Base-by-base conservation (phyloP, 2,329 filamentous ascomycete genomes). In the Hypocrella siamensis region DNA sequence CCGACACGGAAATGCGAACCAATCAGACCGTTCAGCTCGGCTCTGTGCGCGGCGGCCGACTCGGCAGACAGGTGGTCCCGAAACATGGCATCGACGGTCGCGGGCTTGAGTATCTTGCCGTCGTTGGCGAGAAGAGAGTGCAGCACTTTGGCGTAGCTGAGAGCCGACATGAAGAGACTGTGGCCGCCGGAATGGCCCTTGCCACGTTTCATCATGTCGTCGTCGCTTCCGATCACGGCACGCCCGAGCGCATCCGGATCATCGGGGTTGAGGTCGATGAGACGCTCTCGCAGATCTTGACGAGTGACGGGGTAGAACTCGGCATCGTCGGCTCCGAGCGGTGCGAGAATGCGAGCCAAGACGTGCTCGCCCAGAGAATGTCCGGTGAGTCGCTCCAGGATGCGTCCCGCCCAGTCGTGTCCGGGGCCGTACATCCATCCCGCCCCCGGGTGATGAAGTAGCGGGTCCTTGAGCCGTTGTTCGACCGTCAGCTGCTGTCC, bases 361-460 rank as follows among this genome's bases (percentile, higher is more conserved):
- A 70, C 53, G 30, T 53, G 57, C 3, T 60, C 53, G 3, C 60
- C 51, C 3, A 72, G 46, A 0, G 52, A 55, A 7, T 42, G 32
- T 0, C 57, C 56, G 0, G 63, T 63, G 1, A 64, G 42, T 0
- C 56, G 49, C 40, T 70, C 66, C 2, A 72, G 52, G 1, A 70
- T 48, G 1, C 56, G 52, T 3, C 68, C 67, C 0, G 58, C 61
- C 66, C 65, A 72, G 47, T 73, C 68, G 2, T 64, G 43, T 2
- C 58, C 53, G 1, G 54, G 40, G 1, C 63, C 58, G 37, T 72
- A 72, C 38, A 54, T 51, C 66, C 66, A 73, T 3, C 52, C 46
- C 0, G 49, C 45, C 1, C 67, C 67, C 1, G 68, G 69, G 34
- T 73, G 30, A 16, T 32, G 28, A 15, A 15, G 2, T 4, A 35